Evolutionary conservation across 1,284 basidiomycete genomes (phyloP), one percentile per base, ranked within the genome.

Genomic region (Moesziomyces sp.): DNA sequence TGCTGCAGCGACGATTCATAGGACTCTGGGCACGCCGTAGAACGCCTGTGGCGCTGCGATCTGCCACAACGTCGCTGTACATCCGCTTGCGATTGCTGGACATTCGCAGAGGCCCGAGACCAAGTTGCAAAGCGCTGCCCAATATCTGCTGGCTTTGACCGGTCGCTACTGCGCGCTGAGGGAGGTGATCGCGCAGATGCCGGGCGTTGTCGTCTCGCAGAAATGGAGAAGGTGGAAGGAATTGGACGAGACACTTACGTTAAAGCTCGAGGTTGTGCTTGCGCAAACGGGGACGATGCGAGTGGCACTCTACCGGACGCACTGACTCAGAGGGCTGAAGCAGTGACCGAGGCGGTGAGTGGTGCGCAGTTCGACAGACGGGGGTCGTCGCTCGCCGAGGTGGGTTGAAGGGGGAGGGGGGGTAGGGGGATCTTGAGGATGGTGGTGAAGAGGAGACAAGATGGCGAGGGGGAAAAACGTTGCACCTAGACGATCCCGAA

Each of bases 371-470:
- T 63, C 49, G 56, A 69, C 66, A 52, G 40, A 56, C 49, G 44
- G 40, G 23, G 46, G 52, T 69, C 45, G 60, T 63, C 66, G 52
- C 18, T 69, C 46, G 58, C 52, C 30, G 48, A 51, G 55, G 42
- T 51, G 43, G 21, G 19, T 48, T 13, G 51, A 45, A 3, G 55
- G 38, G 38, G 19, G 13, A 30, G 48, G 52, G 55, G 52, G 51
- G 43, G 19, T 21, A 21, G 26, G 43, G 28, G 44, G 50, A 43
- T 55, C 58, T 71, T 71, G 68, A 71, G 54, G 68, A 65, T 65
- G 68, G 44, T 69, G 58, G 57, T 70, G 68, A 46, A 48, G 52
- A 52, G 46, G 56, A 54, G 59, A 56, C 30, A 53, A 46, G 44
- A 52, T 48, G 30, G 28, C 47, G 35, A 30, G 21, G 50, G 46